phyloP scores from a whole-genome alignment of 2,329 filamentous ascomycete genomes.

The Alternaria novae-zelandiae region DNA sequence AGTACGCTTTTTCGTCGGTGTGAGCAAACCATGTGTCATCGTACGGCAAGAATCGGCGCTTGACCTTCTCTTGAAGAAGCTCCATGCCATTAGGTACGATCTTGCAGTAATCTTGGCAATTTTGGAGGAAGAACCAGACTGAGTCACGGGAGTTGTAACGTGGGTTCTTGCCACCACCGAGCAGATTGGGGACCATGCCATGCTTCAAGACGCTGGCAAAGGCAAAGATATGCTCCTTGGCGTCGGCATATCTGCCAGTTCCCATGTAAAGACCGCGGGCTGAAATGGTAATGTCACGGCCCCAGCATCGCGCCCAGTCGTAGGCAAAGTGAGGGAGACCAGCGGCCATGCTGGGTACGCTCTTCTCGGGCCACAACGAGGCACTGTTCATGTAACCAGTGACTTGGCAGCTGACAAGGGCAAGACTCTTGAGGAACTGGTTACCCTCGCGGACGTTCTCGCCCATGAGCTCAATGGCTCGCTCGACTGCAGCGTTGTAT shows the following conservation, averaged over 20 bases:
- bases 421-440: conserved; percentile 84
- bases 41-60: conserved; percentile 88
- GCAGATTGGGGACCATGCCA: conserved; percentile 95
- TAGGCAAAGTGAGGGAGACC: conserved; percentile 93
- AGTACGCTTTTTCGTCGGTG: conserved; percentile 85
- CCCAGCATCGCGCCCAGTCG: conserved; percentile 96
- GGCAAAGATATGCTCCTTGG: conserved; percentile 90
- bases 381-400: conserved; percentile 88
- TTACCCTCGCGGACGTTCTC: conserved; percentile 80
- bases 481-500: conserved; percentile 82
- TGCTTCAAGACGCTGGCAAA: conserved; percentile 98
- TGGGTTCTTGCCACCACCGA: conserved; percentile 83
- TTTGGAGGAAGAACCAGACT: conserved; percentile 96
- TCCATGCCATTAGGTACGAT: conserved; percentile 78
- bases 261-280: conserved; percentile 89
- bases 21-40: conserved; percentile 93
- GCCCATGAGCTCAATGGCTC: conserved; percentile 79
- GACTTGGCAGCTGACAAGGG: conserved; percentile 90
- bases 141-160: conserved; percentile 97
- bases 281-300: conserved; percentile 95
- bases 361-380: conserved; percentile 84
- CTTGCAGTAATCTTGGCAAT: conserved; percentile 89
- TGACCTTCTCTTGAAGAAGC: conserved; percentile 77
- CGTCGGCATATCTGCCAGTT: conserved; percentile 86
- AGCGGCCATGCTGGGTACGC: conserved; percentile 86